These are phyloP conservation scores for Stemphylium beticola DNA, from an alignment of 2,329 filamentous ascomycete genomes.

Conservation along the genomic window DNA sequence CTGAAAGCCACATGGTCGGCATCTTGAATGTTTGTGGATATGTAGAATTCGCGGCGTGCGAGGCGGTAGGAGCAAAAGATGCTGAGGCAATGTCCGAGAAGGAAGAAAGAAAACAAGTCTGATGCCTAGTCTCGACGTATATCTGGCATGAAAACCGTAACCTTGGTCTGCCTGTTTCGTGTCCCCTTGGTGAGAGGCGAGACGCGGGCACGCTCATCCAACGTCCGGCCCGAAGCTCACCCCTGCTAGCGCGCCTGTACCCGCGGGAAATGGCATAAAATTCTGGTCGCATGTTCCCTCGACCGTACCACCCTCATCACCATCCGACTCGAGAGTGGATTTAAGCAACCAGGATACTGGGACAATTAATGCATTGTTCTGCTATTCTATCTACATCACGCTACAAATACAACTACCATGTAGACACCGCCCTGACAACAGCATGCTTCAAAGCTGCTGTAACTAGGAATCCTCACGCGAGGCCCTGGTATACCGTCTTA, in stretches of 20 bases:
- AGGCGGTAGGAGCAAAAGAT: not conserved
- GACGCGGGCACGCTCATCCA: slow-evolving; percentile 22
- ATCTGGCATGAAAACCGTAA: slow-evolving; percentile 14
- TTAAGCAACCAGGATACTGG: not conserved
- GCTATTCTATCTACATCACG: slow-evolving; percentile 1
- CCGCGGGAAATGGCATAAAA: slow-evolving; percentile 27
- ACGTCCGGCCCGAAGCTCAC: slow-evolving; percentile 12
- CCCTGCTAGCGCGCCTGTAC: slow-evolving; percentile 33
- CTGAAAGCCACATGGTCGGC: slow-evolving; percentile 95
- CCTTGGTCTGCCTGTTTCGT: slow-evolving; percentile 35
- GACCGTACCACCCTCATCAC: not conserved
- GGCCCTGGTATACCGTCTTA: slow-evolving; percentile 80
- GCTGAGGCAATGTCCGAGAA: not conserved
- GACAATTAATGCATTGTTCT: slow-evolving; percentile 21
- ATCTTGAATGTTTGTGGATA: slow-evolving; percentile 48
- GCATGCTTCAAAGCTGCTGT: slow-evolving; percentile 57
- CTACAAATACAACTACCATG: slow-evolving; percentile 6
- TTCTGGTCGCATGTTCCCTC: slow-evolving; percentile 7
- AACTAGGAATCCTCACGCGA: slow-evolving; percentile 68
- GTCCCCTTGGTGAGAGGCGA: slow-evolving; percentile 31
- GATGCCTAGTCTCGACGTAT: slow-evolving; percentile 7
- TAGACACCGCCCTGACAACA: slow-evolving; percentile 60
- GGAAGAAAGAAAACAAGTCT: not conserved
- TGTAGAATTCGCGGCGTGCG: slow-evolving; percentile 9
- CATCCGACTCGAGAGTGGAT: not conserved